Conservation (phyloP, 306 rosid genomes). For the Cucurbita pepo region DNA sequence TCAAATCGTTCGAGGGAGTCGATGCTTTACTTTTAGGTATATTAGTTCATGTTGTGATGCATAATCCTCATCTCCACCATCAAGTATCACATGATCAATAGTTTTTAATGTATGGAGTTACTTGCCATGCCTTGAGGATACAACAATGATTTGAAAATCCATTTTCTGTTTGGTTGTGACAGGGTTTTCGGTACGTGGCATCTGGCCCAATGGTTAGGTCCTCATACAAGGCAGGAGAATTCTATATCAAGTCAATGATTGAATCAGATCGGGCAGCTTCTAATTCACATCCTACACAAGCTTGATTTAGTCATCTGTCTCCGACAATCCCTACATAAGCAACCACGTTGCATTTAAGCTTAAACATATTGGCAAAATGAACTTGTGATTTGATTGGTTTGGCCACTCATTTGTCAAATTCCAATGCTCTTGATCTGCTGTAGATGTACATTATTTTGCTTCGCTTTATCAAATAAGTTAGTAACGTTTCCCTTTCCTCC, state of each 20-base stretch:
- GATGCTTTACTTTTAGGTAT: not conserved
- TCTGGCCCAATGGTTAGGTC: constrained; percentile 96
- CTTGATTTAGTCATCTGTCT: constrained; percentile 13
- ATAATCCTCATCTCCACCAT: not conserved
- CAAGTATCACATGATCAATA: not conserved
- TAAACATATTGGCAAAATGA: not conserved
- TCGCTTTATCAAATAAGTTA: not conserved
- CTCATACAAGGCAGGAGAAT: constrained; percentile 86
- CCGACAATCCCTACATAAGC: not conserved
- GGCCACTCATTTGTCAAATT: not conserved
- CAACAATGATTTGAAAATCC: not conserved
- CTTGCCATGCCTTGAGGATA: not conserved
- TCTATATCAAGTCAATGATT: constrained; percentile 88
- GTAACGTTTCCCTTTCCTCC: not conserved
- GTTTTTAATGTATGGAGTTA: not conserved
- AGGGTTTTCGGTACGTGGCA: constrained; percentile 89
- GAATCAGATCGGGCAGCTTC: constrained; percentile 70
- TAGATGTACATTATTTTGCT: not conserved
- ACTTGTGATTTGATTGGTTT: constrained; percentile 1
- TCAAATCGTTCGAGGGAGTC: not conserved
- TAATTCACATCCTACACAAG: constrained; percentile 25
- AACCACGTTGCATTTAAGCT: not conserved
- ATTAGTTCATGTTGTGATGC: not conserved
- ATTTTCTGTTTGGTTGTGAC: constrained; percentile 16
- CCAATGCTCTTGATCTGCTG: not conserved